Base-by-base conservation (phyloP, 1,139 yeast species). In the Yueomyces sp. region DNA sequence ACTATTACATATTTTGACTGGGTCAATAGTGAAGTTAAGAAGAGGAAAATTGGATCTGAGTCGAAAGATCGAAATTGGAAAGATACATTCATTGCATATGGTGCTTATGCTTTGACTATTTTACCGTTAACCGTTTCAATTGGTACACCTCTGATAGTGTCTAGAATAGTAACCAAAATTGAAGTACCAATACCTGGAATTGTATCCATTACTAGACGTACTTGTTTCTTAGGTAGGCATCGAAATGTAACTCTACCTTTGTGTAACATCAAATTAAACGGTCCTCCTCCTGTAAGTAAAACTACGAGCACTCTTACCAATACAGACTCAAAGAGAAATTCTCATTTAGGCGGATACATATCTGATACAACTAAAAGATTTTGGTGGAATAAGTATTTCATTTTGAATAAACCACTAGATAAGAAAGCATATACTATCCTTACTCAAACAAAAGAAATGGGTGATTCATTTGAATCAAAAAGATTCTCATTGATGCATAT, bases 1-100 rank as follows among this genome's bases (percentile, higher is more conserved):
- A 60, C 62, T 27, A 43, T 47, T 25, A 46, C 62, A 2, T 60
- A 55, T 41, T 50, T 54, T 1, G 57, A 57, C 42, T 53, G 59
- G 52, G 49, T 60, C 2, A 46, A 48, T 38, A 45, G 52, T 5
- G 49, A 60, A 25, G 50, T 62, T 7, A 37, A 39, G n/a, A 44
- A 47, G 9, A 45, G 49, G 5, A 49, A 46, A 36, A 40, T 44
- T 5, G 46, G 41, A 38, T 53, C 52, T 2, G 44, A 47, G 25
- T 49, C 44, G 27, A 48, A 44, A 4, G 45, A 49, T 3, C 46
- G 39, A 43, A 46, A 42, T 37, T 39, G 52, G 31, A 44, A 43
- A 40, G 50, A 50, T 36, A 42, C 46, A 29, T 43, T 45, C 19
- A 53, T 58, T 40, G 47, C 53, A 1, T 51, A 50, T 30, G 54